phyloP scores from a whole-genome alignment of 2,329 filamentous ascomycete species.

The Leptographium radiaticola region DNA sequence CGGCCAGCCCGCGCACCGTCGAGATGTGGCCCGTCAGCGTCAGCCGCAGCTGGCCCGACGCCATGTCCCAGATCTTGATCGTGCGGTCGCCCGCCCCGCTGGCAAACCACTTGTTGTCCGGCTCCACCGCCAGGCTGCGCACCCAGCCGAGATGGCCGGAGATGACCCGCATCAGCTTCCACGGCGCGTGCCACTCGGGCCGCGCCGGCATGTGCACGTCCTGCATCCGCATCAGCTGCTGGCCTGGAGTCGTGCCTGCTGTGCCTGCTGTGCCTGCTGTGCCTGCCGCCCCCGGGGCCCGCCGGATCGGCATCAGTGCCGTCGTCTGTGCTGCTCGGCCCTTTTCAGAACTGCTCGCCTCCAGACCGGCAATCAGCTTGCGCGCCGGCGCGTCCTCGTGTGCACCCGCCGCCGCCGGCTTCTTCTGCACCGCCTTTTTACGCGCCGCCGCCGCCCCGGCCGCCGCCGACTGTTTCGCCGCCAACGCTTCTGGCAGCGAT shows the following conservation, averaged over 20 bases:
- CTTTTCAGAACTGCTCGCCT: conserved; percentile 22
- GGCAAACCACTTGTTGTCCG: conserved; percentile 95
- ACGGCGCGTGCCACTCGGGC: conserved; percentile 94
- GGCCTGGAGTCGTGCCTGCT: conserved; percentile 17
- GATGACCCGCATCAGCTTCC: conserved; percentile 97
- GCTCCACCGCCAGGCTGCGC: conserved; percentile 76
- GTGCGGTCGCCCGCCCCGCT: conserved; percentile 90
- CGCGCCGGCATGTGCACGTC: conserved; percentile 35
- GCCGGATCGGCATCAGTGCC: conserved; percentile 23
- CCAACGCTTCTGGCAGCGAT: conserved; percentile 64
- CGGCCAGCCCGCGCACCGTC: conserved; percentile 80
- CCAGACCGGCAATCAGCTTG: conserved; percentile 54
- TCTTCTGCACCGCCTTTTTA: conserved; percentile 21
- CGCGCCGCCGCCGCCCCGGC: conserved; percentile 26
- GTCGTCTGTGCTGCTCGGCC: conserved; percentile 16
- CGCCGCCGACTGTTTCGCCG: conserved; percentile 60
- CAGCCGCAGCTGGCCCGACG: conserved; percentile 68
- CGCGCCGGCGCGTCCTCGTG: conserved; percentile 34
- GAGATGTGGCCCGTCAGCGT: conserved; percentile 92
- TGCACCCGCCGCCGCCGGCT: conserved; percentile 26
- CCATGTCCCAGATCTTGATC: conserved; percentile 98
- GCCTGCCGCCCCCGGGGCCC: conserved; percentile 12
- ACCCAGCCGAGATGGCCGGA: conserved; percentile 97
- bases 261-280: not conserved
- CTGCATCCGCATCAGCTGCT: conserved; percentile 20